Evolutionary conservation across 176 grass and related monocot species (phyloP), one percentile per base, ranked within the genome.

Genomic region (Pontederia paniculata): DNA sequence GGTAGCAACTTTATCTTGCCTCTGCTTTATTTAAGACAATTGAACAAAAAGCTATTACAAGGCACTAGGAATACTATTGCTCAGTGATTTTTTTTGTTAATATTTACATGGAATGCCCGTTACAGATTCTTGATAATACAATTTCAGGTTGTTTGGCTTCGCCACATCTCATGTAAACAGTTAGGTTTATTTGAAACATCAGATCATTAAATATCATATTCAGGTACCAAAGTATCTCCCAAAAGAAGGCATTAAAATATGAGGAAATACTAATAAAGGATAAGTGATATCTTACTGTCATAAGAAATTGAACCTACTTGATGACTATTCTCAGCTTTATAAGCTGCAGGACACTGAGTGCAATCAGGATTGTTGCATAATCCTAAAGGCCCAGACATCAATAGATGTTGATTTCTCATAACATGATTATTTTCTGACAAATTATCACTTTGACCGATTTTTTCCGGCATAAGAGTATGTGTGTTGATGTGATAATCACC

Each of bases 351-450:
- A 52, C 91, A 97, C 37, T 87, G 58, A 31, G 88, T 82, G 67
- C 86, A 97, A 25, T 97, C 91, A 4, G 91, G 83, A 60, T 97
- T 67, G 67, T 97, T 81, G 44, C 91, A 97, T 58, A 87, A 75
- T 2, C 91, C 85, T 52, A 97, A 74, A 71, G 91, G 91, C 16
- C 86, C 91, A 46, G 91, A 97, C 77, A 76, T 89, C 79, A 96
- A 55, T 53, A 97, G 74, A 49, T 97, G 76, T 61, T 89, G 82
- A 68, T 97, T 89, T 69, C 57, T 87, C 37, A 21, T 67, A n/a
- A 66, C 17, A 57, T 81, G 55, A 4, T 76, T 69, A 44, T 59
- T 60, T 21, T 74, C 54, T 55, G 76, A 60, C 68, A 73, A 87
- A 42, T 69, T n/a, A n/a, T n/a, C 79, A 52, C 62, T 80, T 65